phyloP scores from a whole-genome alignment of 2,329 filamentous ascomycete genomes.

The Pyrenochaeta sp. region DNA sequence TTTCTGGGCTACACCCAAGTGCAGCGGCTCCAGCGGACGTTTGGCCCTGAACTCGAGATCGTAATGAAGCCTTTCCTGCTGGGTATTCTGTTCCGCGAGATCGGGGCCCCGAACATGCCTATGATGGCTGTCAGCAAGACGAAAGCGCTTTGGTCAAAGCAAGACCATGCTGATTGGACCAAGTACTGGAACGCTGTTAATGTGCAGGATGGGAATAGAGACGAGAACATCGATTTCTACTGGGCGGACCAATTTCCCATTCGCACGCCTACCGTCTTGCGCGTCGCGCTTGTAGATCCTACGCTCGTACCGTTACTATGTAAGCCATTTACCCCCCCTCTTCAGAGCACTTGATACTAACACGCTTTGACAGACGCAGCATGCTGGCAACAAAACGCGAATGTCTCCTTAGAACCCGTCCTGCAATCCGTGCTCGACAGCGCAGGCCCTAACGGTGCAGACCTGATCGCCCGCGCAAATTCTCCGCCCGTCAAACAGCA shows the following conservation, averaged over 20 bases:
- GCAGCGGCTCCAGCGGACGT: conserved; percentile 31
- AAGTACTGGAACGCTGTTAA: conserved; percentile 44
- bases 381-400: conserved; percentile 41
- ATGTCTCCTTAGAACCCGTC: conserved; percentile 36
- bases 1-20: conserved; percentile 46
- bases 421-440: conserved; percentile 31
- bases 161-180: conserved; percentile 44
- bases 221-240: conserved; percentile 36
- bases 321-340: too few relatives aligned
- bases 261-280: conserved; percentile 41
- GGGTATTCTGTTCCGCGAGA: conserved; percentile 45
- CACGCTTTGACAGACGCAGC: conserved; percentile 27
- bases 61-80: conserved; percentile 43
- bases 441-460: conserved; percentile 34
- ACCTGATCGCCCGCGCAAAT: conserved; percentile 36
- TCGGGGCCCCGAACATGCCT: conserved; percentile 44
- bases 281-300: conserved; percentile 40
- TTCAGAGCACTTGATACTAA: too few relatives aligned
- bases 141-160: conserved; percentile 36
- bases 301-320: conserved; percentile 29
- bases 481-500: conserved; percentile 28
- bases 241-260: conserved; percentile 44
- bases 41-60: conserved; percentile 34
- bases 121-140: conserved; percentile 28
- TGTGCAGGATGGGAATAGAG: conserved; percentile 29